Evolutionary conservation across 2,329 filamentous ascomycete genomes (phyloP), one percentile per base, ranked within the genome.

Genomic region (Clonostachys sp.): DNA sequence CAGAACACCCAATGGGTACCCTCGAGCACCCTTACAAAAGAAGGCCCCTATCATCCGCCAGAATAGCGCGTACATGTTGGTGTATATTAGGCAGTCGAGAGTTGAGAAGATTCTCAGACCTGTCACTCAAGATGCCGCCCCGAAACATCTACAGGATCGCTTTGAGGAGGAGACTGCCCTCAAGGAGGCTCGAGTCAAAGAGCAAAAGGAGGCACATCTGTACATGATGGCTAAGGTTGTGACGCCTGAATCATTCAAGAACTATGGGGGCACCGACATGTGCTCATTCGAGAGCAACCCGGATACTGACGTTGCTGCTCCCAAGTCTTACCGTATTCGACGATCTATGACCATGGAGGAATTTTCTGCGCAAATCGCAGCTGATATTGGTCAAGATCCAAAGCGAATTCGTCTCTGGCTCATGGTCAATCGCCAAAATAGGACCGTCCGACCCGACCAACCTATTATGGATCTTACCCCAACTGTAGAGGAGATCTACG

Each of bases 391-490:
- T 1, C 67, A 87, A 44, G 83, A 91, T 41, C 74, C 86, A 1
- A 82, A 83, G 48, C 80, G 81, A 51, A 70, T 97, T 20, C 83
- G 94, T 18, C 80, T 96, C 16, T 99, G 94, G 95, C 83, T 90
- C 47, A 96, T 99, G 91, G 94, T 99, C 2, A 97, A 96, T 62
- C 86, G 94, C 12, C 94, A 99, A 65, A 99, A 99, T 64, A 96
- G 96, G 67, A 99, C 94, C 0, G 86, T 90, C 36, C 83, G 94
- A 16, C 94, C 95, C 0, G 94, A 99, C 61, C 85, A 89, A 49
- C 89, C 91, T 0, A 83, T 99, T 44, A 81, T 81, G 62, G 91
- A 95, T 59, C 70, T 83, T 3, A 78, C 85, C 6, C 86, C 89
- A 63, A 91, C 84, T 0, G 73, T 94, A 13, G 88, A 91, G 55